phyloP scores from a whole-genome alignment of 208 protist genomes.

The Trypanosoma congolense region DNA sequence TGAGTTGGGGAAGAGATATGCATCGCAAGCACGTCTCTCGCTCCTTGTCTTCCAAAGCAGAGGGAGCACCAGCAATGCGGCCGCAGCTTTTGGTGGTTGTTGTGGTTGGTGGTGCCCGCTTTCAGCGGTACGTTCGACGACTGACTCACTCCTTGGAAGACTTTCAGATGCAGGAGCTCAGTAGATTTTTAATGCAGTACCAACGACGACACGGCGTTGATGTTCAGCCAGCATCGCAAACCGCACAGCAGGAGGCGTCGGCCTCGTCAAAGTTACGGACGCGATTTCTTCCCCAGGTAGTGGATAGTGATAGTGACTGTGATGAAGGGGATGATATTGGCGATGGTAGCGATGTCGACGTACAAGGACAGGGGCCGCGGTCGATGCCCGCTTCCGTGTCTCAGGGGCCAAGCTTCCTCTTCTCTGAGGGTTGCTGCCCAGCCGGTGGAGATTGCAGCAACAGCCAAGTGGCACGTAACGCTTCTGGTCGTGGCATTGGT shows the following conservation, averaged over 20 bases:
- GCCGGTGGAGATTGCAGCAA: neutral
- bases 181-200: conserved; percentile 51
- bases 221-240: conserved; percentile 9
- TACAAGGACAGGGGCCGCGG: neutral
- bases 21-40: conserved; percentile 3
- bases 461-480: neutral
- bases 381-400: neutral
- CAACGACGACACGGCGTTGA: conserved; percentile 39
- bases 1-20: conserved; percentile 45
- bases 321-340: conserved; percentile 1
- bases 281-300: conserved; percentile 7
- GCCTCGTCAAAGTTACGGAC: conserved; percentile 11
- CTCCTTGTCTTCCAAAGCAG: neutral
- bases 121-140: conserved; percentile 50
- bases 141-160: conserved; percentile 42
- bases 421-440: conserved; percentile 7
- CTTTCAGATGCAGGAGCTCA: conserved; percentile 58
- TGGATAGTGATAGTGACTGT: conserved; percentile 2
- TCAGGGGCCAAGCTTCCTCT: conserved; percentile 19
- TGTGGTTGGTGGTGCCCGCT: conserved; percentile 26
- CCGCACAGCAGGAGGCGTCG: neutral
- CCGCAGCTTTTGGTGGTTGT: conserved; percentile 37
- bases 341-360: conserved; percentile 1
- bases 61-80: neutral
- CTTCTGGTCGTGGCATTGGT: too few species aligned